phyloP scores from a whole-genome alignment of 1,284 basidiomycete species.

The Boletus sp. region DNA sequence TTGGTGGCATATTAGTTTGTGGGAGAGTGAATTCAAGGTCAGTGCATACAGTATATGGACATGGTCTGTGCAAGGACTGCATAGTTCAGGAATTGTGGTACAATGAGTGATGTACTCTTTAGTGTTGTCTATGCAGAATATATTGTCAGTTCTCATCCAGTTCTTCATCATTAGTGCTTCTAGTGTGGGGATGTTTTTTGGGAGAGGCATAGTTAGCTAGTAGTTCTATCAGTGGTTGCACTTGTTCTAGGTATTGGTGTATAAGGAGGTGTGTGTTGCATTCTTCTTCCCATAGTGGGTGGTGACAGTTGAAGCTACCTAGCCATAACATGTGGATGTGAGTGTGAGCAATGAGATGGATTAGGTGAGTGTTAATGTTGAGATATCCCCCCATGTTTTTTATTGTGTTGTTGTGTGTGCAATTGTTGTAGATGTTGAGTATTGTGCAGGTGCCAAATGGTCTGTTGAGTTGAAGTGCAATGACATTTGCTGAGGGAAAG shows the following conservation, averaged over 20 bases:
- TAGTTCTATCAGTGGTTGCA: background rate
- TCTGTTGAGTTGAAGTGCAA: too few species aligned
- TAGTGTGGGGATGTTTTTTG: conserved; percentile 8
- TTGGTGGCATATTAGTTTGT: background rate
- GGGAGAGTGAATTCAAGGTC: background rate
- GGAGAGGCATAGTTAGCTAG: conserved; percentile 3
- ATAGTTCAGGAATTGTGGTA: background rate
- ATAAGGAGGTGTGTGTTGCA: conserved; percentile 37
- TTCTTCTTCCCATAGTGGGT: conserved; percentile 49
- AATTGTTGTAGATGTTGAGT: conserved; percentile 8
- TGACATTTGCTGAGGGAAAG: too few species aligned
- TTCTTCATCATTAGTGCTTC: background rate
- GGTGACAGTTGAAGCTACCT: conserved; percentile 37
- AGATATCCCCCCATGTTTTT: background rate
- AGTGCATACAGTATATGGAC: conserved; percentile 9
- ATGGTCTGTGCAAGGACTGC: background rate
- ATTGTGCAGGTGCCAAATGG: background rate
- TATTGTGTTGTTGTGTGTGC: background rate
- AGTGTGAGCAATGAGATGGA: too few species aligned
- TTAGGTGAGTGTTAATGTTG: too few species aligned
- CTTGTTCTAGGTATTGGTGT: conserved; percentile 11
- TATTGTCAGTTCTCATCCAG: conserved; percentile 15
- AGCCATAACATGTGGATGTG: conserved; percentile 32
- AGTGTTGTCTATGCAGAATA: conserved; percentile 16
- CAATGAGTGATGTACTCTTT: too few species aligned